Evolutionary conservation across 2,329 filamentous ascomycete genomes (phyloP), one percentile per base, ranked within the genome.

Genomic region (Ceratocystis lukuohia): DNA sequence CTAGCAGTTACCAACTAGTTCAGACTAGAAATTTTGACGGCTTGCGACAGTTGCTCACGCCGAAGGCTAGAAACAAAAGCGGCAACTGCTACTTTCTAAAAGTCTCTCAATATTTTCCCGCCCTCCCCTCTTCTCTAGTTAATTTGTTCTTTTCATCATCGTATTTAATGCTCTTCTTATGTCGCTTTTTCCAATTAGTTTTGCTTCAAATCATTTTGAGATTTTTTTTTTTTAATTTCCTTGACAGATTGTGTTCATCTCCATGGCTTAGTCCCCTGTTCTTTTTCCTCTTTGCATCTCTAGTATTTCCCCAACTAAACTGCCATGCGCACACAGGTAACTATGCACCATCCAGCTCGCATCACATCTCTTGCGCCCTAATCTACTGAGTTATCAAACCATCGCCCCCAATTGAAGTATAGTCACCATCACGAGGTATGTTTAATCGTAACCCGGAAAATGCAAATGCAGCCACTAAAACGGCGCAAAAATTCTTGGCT

Each of bases 181-280:
- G 10, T 4, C 10, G 37, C 3, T 41, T 41, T 37, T 41, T 41
- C 10, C 37, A 12, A 1, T 15, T 41, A 12, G 3, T 41, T 41
- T 41, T 41, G 37, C 37, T 41, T 41, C 37, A 41, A 12, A 41
- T 41, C 37, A 41, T 41, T 41, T 10, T 10, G 8, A 50, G 10
- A 50, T 7, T 7, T 20, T 50, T 50, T 22, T 17, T 50, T 44
- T 53, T 66, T 8, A 25, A 41, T 41, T 41, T 66, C 28, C 25
- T 25, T n/a, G 37, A 30, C 44, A 33, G 48, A 25, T 28, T 20
- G 28, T 20, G 3, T 20, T 33, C 20, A n/a, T 41, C 50, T 22
- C 59, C 28, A 44, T n/a, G 45, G 3, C 59, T 41, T 53, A 45
- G 37, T 61, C 46, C 61, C n/a, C 25, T 65, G 37, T 45, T 65